These are phyloP conservation scores for Boletus rubescentipes DNA, from an alignment of 768 basidiomycete species.

Conservation along the genomic window DNA sequence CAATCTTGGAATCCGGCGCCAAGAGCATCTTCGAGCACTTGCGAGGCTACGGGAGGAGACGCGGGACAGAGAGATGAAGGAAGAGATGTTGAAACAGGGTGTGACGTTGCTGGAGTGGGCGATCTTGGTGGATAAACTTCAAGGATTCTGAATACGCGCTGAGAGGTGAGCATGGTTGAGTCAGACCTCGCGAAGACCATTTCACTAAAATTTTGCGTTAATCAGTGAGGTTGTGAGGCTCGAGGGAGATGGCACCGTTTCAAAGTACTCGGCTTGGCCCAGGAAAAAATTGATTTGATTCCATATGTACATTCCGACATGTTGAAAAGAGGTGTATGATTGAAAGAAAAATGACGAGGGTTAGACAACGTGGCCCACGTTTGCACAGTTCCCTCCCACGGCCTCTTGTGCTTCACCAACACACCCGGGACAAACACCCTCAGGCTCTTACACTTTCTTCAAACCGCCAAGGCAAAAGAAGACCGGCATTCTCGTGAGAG, in stretches of 20 bases:
- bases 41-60: conserved; percentile 62
- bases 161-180: conserved; percentile 1
- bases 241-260: not conserved
- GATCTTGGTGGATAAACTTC: conserved; percentile 66
- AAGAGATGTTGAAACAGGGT: conserved; percentile 65
- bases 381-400: not conserved
- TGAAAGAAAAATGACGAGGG: not conserved
- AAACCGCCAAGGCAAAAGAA: not conserved
- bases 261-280: not conserved
- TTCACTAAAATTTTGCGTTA: not conserved
- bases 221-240: not conserved
- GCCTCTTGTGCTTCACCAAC: not conserved
- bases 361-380: not conserved
- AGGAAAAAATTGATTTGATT: not conserved
- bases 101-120: conserved; percentile 80
- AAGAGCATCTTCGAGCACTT: conserved; percentile 64
- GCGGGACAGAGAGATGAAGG: conserved; percentile 66
- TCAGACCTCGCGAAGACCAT: not conserved
- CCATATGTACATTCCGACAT: not conserved
- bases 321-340: not conserved
- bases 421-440: not conserved
- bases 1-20: conserved; percentile 55
- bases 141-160: conserved; percentile 29
- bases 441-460: not conserved
- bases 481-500: not conserved